Conservation (phyloP, 83 land plant genomes). For the Picea mariana region DNA sequence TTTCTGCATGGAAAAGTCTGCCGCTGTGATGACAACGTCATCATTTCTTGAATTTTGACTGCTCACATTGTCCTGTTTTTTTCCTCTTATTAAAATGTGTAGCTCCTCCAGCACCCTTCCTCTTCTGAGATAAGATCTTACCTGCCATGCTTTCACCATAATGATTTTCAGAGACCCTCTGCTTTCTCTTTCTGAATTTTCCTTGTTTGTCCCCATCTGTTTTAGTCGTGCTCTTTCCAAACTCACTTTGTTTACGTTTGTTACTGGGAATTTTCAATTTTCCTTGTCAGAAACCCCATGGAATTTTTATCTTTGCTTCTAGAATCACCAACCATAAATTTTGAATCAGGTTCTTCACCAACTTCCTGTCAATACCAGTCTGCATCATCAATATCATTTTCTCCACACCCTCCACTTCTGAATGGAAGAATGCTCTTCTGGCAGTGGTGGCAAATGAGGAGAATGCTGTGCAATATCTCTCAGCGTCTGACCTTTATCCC, state of each 20-base stretch:
- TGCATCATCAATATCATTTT: no score
- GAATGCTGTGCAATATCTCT: constrained; percentile 48
- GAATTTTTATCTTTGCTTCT: no score
- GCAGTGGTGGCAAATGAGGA: constrained; percentile 73
- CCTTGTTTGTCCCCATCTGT: not conserved
- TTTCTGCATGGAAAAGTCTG: no score
- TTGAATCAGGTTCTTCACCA: no score
- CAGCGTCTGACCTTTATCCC: constrained; percentile 38
- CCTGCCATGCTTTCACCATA: constrained; percentile 18
- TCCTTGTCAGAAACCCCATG: not conserved
- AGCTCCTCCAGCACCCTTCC: constrained; percentile 7
- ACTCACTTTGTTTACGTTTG: not conserved
- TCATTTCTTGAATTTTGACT: no score
- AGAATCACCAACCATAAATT: no score
- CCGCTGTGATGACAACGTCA: no score
- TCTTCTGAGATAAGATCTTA: constrained; percentile 24
- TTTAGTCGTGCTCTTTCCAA: constrained; percentile 9
- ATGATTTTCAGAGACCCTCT: not conserved
- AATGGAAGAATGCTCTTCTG: constrained; percentile 80
- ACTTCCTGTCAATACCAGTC: no score
- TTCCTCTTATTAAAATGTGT: constrained; percentile 16
- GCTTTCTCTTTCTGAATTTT: not conserved
- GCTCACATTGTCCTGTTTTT: not conserved
- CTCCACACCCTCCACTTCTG: constrained; percentile 7
- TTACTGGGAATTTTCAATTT: not conserved